phyloP scores from a whole-genome alignment of 2,329 filamentous ascomycete genomes.

The Rhexocercosporidium sp. region DNA sequence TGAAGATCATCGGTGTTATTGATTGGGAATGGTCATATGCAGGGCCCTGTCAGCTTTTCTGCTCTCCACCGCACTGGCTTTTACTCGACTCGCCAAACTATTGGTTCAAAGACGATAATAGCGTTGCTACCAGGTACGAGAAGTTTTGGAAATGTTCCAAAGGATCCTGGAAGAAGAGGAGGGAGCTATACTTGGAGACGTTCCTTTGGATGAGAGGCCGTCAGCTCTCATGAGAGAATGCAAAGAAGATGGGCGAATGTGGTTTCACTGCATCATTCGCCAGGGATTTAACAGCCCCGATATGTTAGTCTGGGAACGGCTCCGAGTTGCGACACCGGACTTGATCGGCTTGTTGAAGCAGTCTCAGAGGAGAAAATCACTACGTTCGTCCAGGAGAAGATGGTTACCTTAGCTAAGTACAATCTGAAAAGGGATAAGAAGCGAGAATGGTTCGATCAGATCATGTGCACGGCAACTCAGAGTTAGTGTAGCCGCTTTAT shows the following conservation, averaged over 20 bases:
- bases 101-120: constrained; percentile 20
- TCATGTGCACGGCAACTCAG: constrained; percentile 12
- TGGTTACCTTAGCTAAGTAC: constrained; percentile 15
- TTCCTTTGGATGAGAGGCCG: constrained; percentile 18
- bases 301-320: constrained; percentile 20
- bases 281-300: constrained; percentile 17
- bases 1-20: constrained; percentile 43
- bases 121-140: constrained; percentile 14
- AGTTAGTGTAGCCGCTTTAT: too few relatives aligned
- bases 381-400: constrained; percentile 15
- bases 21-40: constrained; percentile 46
- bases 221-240: constrained; percentile 19
- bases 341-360: constrained; percentile 14
- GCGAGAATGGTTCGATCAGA: constrained; percentile 19
- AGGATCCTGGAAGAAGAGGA: constrained; percentile 18
- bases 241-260: constrained; percentile 20
- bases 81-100: constrained; percentile 22
- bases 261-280: constrained; percentile 19
- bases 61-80: constrained; percentile 45
- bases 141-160: constrained; percentile 19
- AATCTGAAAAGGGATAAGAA: constrained; percentile 15
- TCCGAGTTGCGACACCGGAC: constrained; percentile 14
- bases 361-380: constrained; percentile 15
- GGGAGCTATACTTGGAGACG: constrained; percentile 12
- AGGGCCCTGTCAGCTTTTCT: constrained; percentile 45